Base-by-base conservation (phyloP, 306 rosid genomes). In the Arachis hypogaea region DNA sequence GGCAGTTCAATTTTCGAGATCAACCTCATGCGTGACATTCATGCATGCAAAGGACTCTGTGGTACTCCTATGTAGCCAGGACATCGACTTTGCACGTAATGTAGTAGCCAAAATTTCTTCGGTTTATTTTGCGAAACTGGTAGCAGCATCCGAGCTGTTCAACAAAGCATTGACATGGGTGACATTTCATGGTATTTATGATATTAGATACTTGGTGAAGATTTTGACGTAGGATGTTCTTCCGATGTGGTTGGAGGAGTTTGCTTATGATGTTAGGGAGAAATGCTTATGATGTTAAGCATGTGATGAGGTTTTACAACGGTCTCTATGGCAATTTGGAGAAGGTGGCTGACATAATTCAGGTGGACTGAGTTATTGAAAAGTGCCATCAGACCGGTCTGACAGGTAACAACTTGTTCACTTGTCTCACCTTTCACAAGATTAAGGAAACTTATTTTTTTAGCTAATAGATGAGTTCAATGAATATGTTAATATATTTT, bases 341-440 rank as follows among this genome's bases (percentile, higher is more conserved):
- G 54, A 84, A 93, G 64, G 86, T 92, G 3, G 96, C 93, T 0
- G 73, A 75, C 36, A 84, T 87, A 7, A 86, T 92, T 0, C 80
- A 77, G 7, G 90, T 92, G 75, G 78, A 84, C 77, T 85, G 97
- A 77, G 91, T 81, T 5, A 96, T 83, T 2, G 97, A 93, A 2
- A 92, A 89, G 58, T 86, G 88, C 75, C 97, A 92, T 54, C 96
- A 92, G 68, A 96, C 97, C 67, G 96, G 59, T 92, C 97, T 0
- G 97, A 92, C 11, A 86, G 93, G 28, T 22, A 22, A 22, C 28
- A 1, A 1, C 80, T 77, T 92, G 83, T 79, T 92, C 69, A 92
- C 97, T 1, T 89, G 88, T 87, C 96, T 87, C 9, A 90, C 91
- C 2, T 92, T 92, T 40, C 86, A 87, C 80, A 92, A 87, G 66